phyloP scores from a whole-genome alignment of 1,139 yeast genomes.

The Diutina rugosa region DNA sequence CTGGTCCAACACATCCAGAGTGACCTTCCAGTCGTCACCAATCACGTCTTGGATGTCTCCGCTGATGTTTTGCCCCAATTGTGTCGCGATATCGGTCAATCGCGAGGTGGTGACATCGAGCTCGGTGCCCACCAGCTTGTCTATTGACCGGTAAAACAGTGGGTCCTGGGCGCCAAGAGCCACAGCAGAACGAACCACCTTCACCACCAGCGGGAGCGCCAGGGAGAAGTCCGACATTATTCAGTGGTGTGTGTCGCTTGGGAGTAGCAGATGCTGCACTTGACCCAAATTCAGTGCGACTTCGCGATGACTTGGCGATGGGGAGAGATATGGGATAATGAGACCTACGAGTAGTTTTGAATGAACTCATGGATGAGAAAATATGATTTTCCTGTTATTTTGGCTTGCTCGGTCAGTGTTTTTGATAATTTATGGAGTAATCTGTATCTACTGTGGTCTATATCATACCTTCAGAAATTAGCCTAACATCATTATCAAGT shows the following conservation, averaged over 20 bases:
- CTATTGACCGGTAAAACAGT: constrained; percentile 60
- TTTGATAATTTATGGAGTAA: too few relatives aligned
- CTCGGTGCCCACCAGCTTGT: constrained; percentile 13
- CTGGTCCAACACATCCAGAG: not conserved
- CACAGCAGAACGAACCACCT: constrained; percentile 48
- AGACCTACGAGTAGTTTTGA: too few relatives aligned
- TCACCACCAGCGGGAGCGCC: not conserved
- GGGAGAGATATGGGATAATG: not conserved
- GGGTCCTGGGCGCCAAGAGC: constrained; percentile 74
- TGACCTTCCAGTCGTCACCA: not conserved
- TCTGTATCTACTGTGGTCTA: too few relatives aligned
- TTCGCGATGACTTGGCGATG: not conserved
- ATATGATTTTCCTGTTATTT: too few relatives aligned
- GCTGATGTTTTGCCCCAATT: not conserved
- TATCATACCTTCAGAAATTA: too few relatives aligned
- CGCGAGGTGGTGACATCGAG: not conserved
- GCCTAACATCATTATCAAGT: too few relatives aligned
- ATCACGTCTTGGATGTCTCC: not conserved
- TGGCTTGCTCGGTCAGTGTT: too few relatives aligned
- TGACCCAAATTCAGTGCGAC: not conserved
- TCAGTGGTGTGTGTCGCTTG: not conserved
- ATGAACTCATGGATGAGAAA: too few relatives aligned
- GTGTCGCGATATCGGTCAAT: not conserved
- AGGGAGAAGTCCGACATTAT: not conserved
- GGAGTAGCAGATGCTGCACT: not conserved